Evolutionary conservation across 257 asterid genomes (phyloP).

Genomic region (Scutellaria barbata): DNA sequence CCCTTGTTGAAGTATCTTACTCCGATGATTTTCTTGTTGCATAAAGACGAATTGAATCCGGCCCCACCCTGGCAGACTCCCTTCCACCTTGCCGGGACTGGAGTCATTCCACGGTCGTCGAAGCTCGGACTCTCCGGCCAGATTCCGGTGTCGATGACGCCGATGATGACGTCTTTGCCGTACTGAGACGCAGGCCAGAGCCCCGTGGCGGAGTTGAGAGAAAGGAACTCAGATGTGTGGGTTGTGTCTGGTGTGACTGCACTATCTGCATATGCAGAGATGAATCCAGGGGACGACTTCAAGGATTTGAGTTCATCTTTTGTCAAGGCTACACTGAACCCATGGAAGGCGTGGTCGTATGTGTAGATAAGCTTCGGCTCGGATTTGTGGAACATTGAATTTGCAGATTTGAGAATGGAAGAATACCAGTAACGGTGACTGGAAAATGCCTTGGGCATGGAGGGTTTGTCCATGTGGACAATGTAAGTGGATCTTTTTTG

Average conservation of each 20-base stretch:
- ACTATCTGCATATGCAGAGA: slow-evolving; percentile 23
- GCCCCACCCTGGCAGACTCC: slow-evolving; percentile 35
- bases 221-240: slow-evolving; percentile 30
- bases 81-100: slow-evolving; percentile 31
- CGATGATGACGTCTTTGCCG: slow-evolving; percentile 38
- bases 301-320: slow-evolving; percentile 13
- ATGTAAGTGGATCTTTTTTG: slow-evolving; percentile 34
- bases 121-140: slow-evolving; percentile 44
- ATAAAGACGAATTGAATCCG: slow-evolving; percentile 34
- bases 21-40: slow-evolving; percentile 42
- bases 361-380: slow-evolving; percentile 33
- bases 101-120: slow-evolving; percentile 29
- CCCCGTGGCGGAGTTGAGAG: slow-evolving; percentile 20
- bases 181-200: slow-evolving; percentile 26
- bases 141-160: slow-evolving; percentile 31
- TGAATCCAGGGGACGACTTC: slow-evolving; percentile 24
- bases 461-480: slow-evolving; percentile 46
- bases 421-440: slow-evolving; percentile 43
- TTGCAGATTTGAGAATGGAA: slow-evolving; percentile 32
- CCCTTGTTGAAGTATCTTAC: slow-evolving; percentile 34
- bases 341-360: slow-evolving; percentile 39
- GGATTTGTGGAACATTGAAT: neutral
- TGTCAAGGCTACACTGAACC: slow-evolving; percentile 30
- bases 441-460: slow-evolving; percentile 45
- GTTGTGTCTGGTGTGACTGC: slow-evolving; percentile 30